Evolutionary conservation across 2,329 filamentous ascomycete genomes (phyloP), one percentile per base, ranked within the genome.

Genomic region (Fusarium citri): DNA sequence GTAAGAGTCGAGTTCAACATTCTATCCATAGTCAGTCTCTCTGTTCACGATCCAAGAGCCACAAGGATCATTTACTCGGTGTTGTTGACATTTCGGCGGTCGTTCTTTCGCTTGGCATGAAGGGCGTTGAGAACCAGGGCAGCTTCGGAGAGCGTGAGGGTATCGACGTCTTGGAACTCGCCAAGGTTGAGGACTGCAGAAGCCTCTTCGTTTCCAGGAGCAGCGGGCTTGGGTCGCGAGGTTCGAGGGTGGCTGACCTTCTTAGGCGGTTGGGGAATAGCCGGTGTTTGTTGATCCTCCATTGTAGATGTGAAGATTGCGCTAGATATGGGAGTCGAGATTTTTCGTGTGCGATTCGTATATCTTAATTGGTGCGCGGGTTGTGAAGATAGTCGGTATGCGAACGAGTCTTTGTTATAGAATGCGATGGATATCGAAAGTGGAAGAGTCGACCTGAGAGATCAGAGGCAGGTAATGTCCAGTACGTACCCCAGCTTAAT

Each of bases 91-190:
- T 94, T 93, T 82, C 94, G 94, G 75, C 90, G 89, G 74, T 93
- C 92, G 74, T 91, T 90, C 72, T 90, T 88, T 69, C 94, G 89
- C 83, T 95, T 93, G 67, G 92, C 87, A 70, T 96, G 89, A 51
- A 98, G 91, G 67, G 94, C 94, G 77, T 95, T 95, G 76, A 99
- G 93, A 77, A 99, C 92, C 53, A 97, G 88, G 74, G 94, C 89
- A 3, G 96, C 94, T 83, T 98, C 96, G 34, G 94, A 97, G 55
- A 98, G 88, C 47, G 94, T 97, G 67, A 99, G 86, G 8, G 94
- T 95, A 78, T 96, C 94, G 72, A 97, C 94, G 77, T 95, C 87
- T 75, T 97, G 90, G 82, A 98, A 98, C 79, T 98, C 95, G 82
- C 96, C 96, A 14, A 99, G 91, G 79, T 91, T 92, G 69, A 98